Conservation (phyloP, 768 basidiomycete species). For the Trametes villosa region DNA sequence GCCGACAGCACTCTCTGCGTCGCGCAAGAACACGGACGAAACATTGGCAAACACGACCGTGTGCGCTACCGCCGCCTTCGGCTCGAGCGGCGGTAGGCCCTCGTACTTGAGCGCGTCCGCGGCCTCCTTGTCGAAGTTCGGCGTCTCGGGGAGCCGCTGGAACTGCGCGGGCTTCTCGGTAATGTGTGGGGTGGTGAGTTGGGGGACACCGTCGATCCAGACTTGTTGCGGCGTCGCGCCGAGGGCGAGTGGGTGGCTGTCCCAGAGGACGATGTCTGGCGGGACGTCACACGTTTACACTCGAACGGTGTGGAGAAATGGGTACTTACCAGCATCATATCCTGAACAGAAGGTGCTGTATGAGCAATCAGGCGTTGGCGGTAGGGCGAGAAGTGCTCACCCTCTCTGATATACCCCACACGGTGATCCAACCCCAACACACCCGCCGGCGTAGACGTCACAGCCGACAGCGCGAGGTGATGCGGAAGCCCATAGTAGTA, state of each 20-base stretch:
- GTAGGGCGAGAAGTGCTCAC: slow-evolving; percentile 33
- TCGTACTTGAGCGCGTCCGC: slow-evolving; percentile 58
- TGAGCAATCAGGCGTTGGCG: background rate
- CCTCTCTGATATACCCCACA: slow-evolving; percentile 61
- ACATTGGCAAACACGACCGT: slow-evolving; percentile 72
- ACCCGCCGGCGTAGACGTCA: slow-evolving; percentile 72
- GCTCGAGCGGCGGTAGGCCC: slow-evolving; percentile 65
- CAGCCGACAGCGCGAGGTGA: slow-evolving; percentile 65
- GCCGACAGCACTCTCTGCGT: slow-evolving; percentile 34
- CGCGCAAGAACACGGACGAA: slow-evolving; percentile 50
- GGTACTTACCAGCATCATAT: slow-evolving; percentile 9
- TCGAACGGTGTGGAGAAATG: background rate
- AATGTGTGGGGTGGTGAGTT: slow-evolving; percentile 53
- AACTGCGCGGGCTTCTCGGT: slow-evolving; percentile 56
- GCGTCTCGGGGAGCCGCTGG: slow-evolving; percentile 58
- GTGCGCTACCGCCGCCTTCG: slow-evolving; percentile 37
- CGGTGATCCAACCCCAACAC: slow-evolving; percentile 55
- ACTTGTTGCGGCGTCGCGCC: slow-evolving; percentile 83
- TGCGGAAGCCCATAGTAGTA: slow-evolving; percentile 69
- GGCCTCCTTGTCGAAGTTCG: slow-evolving; percentile 64
- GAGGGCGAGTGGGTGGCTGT: slow-evolving; percentile 75
- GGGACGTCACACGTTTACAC: background rate
- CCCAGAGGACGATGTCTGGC: slow-evolving; percentile 77
- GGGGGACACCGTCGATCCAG: slow-evolving; percentile 84
- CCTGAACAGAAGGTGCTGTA: background rate